Percentiles rank a stretch among this genome's conserved stretches.
Conservation (phyloP, 306 rosid species). For the Pyrus communis region DNA sequence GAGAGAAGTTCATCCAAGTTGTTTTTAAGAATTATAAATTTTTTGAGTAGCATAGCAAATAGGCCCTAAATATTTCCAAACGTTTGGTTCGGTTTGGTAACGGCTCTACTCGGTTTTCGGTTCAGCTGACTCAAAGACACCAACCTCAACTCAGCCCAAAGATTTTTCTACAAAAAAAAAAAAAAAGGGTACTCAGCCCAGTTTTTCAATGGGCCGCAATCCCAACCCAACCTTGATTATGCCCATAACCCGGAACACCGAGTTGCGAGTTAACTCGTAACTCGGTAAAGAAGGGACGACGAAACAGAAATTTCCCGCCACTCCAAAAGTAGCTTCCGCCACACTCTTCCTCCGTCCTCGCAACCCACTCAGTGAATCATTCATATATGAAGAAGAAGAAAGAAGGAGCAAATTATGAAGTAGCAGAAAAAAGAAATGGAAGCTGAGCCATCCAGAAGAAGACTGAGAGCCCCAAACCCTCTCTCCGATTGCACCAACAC, state of each 20-base stretch:
- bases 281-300: not conserved
- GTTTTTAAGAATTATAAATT: no score
- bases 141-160: not conserved
- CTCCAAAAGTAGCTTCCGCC: not conserved
- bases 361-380: not conserved
- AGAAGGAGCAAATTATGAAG: not conserved
- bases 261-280: not conserved
- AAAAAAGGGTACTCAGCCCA: no score
- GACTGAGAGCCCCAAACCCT: slow-evolving; percentile 31
- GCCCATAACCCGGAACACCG: not conserved
- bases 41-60: no score
- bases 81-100: no score
- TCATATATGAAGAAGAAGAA: not conserved
- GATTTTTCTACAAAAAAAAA: no score
- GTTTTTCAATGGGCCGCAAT: not conserved
- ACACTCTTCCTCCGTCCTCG: not conserved
- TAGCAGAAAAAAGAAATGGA: slow-evolving; percentile 29
- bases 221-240: not conserved
- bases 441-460: slow-evolving; percentile 13
- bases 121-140: no score
- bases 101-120: no score
- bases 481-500: slow-evolving; percentile 59
- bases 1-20: no score
- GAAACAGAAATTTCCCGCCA: slow-evolving; percentile 25
- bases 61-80: no score